Conservation (phyloP, 345 rosid species). For the Citrus reticulata region DNA sequence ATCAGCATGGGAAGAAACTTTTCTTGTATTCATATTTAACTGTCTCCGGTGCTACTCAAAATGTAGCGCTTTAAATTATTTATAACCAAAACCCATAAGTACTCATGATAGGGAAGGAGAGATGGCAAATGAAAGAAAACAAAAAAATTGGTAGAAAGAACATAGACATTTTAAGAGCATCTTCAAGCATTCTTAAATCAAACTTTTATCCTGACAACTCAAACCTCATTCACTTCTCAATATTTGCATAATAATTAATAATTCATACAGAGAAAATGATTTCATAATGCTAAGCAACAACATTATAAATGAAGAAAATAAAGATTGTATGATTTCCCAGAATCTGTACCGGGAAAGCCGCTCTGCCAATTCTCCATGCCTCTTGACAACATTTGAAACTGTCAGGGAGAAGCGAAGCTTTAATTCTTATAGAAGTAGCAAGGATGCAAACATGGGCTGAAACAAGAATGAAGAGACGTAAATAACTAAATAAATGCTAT, state of each 20-base stretch:
- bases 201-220: not conserved
- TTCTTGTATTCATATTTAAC: not conserved
- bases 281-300: not conserved
- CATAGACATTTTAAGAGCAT: not conserved
- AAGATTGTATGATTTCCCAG: not conserved
- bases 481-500: conserved; percentile 3
- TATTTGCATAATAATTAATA: not conserved
- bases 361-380: conserved; percentile 75
- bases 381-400: conserved; percentile 81
- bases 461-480: not conserved
- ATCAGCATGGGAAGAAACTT: not conserved
- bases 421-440: conserved; percentile 11
- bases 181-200: not conserved
- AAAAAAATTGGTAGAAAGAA: not conserved
- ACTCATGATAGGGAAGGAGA: not conserved
- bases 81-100: not conserved
- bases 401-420: conserved; percentile 21
- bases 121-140: not conserved
- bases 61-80: not conserved
- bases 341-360: conserved; percentile 67
- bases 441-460: not conserved
- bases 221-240: not conserved
- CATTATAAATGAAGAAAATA: not conserved
- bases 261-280: not conserved
- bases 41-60: not conserved